Percentiles rank a stretch among this genome's conserved stretches.
These are phyloP conservation scores for Colletotrichum sublineola DNA, from an alignment of 2,329 filamentous ascomycete species.

Conservation along the genomic window DNA sequence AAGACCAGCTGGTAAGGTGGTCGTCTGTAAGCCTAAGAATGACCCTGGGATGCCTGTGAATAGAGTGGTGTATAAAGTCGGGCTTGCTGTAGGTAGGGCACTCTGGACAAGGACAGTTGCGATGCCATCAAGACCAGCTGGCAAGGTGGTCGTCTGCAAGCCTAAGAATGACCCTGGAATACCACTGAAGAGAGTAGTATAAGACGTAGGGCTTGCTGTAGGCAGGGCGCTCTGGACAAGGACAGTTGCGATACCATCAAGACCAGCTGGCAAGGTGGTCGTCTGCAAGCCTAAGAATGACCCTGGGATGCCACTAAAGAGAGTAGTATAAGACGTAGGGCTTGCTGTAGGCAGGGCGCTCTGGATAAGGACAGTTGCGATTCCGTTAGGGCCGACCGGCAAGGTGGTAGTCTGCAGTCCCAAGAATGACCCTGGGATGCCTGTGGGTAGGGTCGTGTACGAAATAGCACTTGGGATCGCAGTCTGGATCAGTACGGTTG, in stretches of 20 bases:
- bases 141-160: not conserved
- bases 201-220: accelerated
- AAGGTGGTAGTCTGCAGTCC: not conserved
- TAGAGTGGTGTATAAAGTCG: not conserved
- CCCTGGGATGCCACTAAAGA: not conserved
- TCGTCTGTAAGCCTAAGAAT: constrained; percentile 6
- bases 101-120: constrained; percentile 16
- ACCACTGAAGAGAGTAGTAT: not conserved
- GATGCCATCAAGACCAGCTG: not conserved
- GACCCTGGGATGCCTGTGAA: not conserved
- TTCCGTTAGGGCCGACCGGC: not conserved
- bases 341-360: not conserved
- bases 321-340: not conserved
- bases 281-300: not conserved
- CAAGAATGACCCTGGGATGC: not conserved
- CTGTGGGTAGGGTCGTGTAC: not conserved
- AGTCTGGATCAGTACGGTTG: not conserved
- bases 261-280: not conserved
- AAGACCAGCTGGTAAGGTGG: constrained; percentile 5
- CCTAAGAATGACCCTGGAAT: not conserved
- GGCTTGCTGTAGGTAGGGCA: not conserved
- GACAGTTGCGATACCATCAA: constrained; percentile 14
- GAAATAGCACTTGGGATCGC: not conserved
- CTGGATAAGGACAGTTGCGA: constrained; percentile 13
- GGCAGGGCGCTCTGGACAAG: constrained; percentile 9